phyloP scores from a whole-genome alignment of 1,284 basidiomycete species.

The Heterobasidion irregulare region DNA sequence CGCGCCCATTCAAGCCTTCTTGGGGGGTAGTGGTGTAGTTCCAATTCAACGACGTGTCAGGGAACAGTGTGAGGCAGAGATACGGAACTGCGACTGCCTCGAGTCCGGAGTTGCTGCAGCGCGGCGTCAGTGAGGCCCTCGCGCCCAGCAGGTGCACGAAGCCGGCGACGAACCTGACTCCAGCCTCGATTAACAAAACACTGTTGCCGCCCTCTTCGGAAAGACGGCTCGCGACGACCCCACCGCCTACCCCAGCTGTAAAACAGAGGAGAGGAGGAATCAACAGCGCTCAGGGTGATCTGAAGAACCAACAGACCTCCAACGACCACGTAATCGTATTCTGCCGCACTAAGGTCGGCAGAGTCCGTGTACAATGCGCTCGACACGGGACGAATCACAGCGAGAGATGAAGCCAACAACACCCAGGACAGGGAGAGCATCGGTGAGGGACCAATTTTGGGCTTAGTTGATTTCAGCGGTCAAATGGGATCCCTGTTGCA shows the following conservation, averaged over 20 bases:
- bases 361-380: neutral
- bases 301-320: neutral
- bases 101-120: neutral
- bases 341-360: neutral
- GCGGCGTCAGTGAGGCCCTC: neutral
- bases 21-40: slow-evolving; percentile 24
- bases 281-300: neutral
- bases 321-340: slow-evolving; percentile 2
- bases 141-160: neutral
- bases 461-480: too few relatives aligned
- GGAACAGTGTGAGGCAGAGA: neutral
- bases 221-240: slow-evolving; percentile 13
- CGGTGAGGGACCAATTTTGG: too few relatives aligned
- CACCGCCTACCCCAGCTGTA: slow-evolving; percentile 11
- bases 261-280: neutral
- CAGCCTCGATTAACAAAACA: slow-evolving; percentile 17
- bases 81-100: neutral
- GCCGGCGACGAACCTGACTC: neutral
- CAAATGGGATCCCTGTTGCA: too few relatives aligned
- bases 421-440: too few relatives aligned
- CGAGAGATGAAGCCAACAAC: too few relatives aligned
- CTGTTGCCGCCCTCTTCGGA: slow-evolving; percentile 10
- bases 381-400: too few relatives aligned
- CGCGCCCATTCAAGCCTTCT: slow-evolving; percentile 14
- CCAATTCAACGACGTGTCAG: neutral